Evolutionary conservation across 148 eudicot genomes (phyloP), one percentile per base, ranked within the genome.

Genomic region (Euryodendron excelsum): DNA sequence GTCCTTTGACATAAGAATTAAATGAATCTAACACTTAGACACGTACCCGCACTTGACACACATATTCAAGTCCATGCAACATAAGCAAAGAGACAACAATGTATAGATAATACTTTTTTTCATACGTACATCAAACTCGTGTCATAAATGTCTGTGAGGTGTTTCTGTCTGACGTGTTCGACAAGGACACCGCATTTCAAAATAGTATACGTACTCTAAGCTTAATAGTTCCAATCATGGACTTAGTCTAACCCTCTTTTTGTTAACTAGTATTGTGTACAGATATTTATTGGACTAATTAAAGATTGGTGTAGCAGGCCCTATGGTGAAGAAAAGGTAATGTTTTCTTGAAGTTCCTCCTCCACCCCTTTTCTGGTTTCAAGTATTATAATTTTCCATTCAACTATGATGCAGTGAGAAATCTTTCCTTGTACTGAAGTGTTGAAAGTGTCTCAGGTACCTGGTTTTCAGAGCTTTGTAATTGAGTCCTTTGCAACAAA

Each of bases 221-320:
- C 31, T 23, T 75, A 36, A 14, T 58, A 4, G 37, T 28, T 75
- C 59, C 21, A 11, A 23, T 53, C 20, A 37, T 37, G 33, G 36
- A 72, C 53, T 60, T 36, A 63, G 59, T 64, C 77, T 78, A 60
- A 72, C 61, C 41, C 28, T 28, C 12, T 33, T 15, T 58, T 2
- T 73, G 41, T 70, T n/a, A 12, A 63, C 67, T 72, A 96, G 99
- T 84, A 91, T 60, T 96, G 99, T 83, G 98, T 96, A 45, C 99
- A 96, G 80, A 90, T 92, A 73, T 93, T 92, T 85, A 86, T 86
- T 79, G 89, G 89, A 77, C 88, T 96, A 63, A 90, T 96, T 66
- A 92, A 93, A 86, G 98, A 96, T 84, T 96, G 99, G 99, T 86
- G 97, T 76, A 53, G 84, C 65, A 89, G 84, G 80, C 85, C 90